phyloP scores from a whole-genome alignment of 441 rosid genomes.

The Isatis lusitanica region DNA sequence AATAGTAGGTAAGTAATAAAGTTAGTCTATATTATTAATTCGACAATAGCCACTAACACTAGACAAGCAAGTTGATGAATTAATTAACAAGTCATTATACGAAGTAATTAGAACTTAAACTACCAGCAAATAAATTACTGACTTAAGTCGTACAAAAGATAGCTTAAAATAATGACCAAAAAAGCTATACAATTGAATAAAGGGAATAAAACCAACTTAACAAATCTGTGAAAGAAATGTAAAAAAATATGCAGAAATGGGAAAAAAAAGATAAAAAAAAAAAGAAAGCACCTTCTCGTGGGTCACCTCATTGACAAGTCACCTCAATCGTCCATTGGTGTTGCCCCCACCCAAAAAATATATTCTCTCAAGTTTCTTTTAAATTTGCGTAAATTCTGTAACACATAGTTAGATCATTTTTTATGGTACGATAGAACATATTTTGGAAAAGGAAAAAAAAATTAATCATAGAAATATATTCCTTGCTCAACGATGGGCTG shows the following conservation, averaged over 20 bases:
- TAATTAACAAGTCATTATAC: not conserved
- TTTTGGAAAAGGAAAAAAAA: not conserved
- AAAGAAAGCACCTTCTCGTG: not conserved
- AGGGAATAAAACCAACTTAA: not conserved
- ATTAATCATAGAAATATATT: not conserved
- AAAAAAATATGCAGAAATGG: constrained; percentile 9
- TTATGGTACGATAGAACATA: not conserved
- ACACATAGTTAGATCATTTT: not conserved
- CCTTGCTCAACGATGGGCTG: not conserved
- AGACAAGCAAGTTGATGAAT: not conserved
- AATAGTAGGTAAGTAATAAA: not conserved
- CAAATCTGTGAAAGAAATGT: not conserved
- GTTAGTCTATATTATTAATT: not conserved
- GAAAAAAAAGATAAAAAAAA: not conserved
- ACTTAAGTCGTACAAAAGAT: not conserved
- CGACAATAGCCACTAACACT: not conserved
- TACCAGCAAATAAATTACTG: not conserved
- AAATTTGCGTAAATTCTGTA: not conserved
- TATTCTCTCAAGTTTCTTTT: not conserved
- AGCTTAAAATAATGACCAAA: constrained; percentile 4
- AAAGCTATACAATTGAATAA: not conserved
- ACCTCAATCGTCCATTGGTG: not conserved
- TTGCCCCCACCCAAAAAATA: not conserved
- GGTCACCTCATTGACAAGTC: not conserved
- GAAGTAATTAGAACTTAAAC: not conserved